phyloP scores from a whole-genome alignment of 257 asterid species.

The Lycium barbarum region DNA sequence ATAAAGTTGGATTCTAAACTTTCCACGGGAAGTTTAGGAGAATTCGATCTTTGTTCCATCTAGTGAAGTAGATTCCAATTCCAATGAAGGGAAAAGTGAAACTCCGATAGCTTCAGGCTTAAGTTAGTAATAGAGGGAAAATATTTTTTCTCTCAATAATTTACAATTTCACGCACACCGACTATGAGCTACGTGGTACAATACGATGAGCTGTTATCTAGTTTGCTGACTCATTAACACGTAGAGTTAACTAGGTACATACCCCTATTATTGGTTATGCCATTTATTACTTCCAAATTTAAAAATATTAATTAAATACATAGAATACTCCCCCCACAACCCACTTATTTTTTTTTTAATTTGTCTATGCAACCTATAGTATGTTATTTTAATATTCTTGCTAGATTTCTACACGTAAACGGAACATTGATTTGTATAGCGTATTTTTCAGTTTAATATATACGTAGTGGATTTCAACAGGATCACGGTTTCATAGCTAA shows the following conservation, averaged over 20 bases:
- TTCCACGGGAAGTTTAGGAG: no score
- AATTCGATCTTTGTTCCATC: no score
- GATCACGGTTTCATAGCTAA: background rate
- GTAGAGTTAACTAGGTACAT: slow-evolving; percentile 19
- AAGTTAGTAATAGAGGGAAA: background rate
- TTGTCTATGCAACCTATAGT: background rate
- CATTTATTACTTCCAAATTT: background rate
- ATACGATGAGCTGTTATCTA: background rate
- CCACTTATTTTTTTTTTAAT: background rate
- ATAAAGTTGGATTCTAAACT: no score
- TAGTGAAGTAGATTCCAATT: no score
- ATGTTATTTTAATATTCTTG: slow-evolving; percentile 5
- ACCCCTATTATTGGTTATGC: background rate
- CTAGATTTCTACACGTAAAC: background rate
- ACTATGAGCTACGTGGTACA: slow-evolving; percentile 16
- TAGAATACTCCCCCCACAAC: background rate
- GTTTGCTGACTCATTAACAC: slow-evolving; percentile 38
- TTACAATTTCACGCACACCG: background rate
- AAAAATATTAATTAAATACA: background rate
- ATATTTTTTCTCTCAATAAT: background rate
- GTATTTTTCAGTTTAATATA: background rate
- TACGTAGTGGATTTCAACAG: background rate
- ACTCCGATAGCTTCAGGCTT: no score
- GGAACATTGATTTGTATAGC: background rate
- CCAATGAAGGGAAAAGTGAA: no score